Conservation (phyloP, 176 grass and related monocot genomes). For the Bothriochloa decipiens region DNA sequence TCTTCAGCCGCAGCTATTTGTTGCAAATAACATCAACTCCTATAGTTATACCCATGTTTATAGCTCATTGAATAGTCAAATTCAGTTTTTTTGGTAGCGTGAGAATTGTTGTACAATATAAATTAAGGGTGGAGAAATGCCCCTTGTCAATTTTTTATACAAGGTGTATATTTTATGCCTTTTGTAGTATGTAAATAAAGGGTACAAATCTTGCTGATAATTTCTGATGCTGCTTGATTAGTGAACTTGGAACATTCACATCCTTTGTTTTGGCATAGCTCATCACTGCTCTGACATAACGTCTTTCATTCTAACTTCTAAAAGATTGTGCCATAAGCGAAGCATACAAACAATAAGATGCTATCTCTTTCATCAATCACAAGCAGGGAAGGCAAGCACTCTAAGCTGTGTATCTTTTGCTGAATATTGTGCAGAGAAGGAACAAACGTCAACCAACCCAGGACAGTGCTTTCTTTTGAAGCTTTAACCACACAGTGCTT, state of each 20-base stretch:
- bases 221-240: neutral
- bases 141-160: neutral
- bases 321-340: neutral
- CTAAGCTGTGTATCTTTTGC: neutral
- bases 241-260: neutral
- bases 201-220: neutral
- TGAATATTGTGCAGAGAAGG: constrained; percentile 17
- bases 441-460: constrained; percentile 17
- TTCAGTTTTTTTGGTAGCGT: neutral
- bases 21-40: neutral
- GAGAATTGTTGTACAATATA: neutral
- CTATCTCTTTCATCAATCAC: neutral
- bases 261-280: neutral
- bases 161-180: neutral
- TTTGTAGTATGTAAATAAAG: neutral
- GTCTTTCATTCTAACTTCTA: neutral
- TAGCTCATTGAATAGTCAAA: neutral
- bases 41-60: constrained; percentile 17
- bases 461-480: neutral
- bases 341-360: neutral
- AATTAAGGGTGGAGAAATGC: neutral
- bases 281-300: neutral
- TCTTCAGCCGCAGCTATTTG: neutral
- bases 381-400: neutral
- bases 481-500: neutral